Base-by-base conservation (phyloP, 768 basidiomycete species). In the Boletus sp. region DNA sequence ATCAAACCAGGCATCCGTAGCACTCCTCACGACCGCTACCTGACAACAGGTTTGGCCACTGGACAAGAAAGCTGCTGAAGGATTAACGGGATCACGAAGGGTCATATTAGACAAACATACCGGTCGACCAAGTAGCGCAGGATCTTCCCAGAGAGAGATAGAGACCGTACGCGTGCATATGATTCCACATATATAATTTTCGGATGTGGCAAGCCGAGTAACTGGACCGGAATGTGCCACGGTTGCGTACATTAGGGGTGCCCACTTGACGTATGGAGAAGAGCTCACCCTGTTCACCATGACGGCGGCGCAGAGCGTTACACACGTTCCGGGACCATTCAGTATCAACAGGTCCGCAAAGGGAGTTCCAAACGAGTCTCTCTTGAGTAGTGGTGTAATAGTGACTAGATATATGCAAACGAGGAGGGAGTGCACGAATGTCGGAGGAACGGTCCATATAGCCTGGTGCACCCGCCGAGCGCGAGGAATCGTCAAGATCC, bases 301-400 rank as follows among this genome's bases (percentile, higher is more conserved):
- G 14, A 85, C 80, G 1, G 89, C 85, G 15, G 82, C 56, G 56
- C 89, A 92, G 7, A 98, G 77, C 6, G 88, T 76, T 35, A 95
- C 84, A 68, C 92, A 95, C 7, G 96, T 98, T 15, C 97, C 96
- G 0, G 97, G 97, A 2, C 97, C 97, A 71, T 98, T 98, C 30
- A 98, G 73, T 50, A 99, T 75, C 48, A 99, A 76, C 30, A 92
- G 75, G 55, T 98, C 93, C 29, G 85, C 82, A 64, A 85, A 84
- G 4, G 75, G 57, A 10, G 61, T 39, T 60, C 66, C 28, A 47
- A 58, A 32, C 49, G 48, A 17, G n/a, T 37, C 47, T 45, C 15
- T 49, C 50, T 47, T 58, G 65, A 78, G 58, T 9, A 85, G 55
- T 2, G 89, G 89, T 2, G 65, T 57, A 35, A 91, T 46, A 0